These are phyloP conservation scores for Ormosia emarginata DNA, from an alignment of 306 rosid genomes.

Conservation along the genomic window DNA sequence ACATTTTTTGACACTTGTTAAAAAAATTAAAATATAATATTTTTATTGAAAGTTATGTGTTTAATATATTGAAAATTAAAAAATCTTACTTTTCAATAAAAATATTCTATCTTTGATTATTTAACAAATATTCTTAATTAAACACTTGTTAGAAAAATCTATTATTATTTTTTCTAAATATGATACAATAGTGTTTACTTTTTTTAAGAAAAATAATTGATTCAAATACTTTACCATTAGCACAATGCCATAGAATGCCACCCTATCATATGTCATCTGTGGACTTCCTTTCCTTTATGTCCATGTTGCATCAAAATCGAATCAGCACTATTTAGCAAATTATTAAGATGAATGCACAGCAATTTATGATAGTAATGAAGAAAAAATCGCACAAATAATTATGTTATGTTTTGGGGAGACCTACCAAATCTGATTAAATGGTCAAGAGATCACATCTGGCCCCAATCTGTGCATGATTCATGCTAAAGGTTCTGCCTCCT, in stretches of 20 bases:
- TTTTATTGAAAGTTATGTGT: too few species aligned
- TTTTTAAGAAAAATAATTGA: too few species aligned
- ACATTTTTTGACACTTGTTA: too few species aligned
- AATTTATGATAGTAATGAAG: not conserved
- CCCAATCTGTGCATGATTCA: not conserved
- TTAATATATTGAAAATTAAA: too few species aligned
- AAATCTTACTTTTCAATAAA: too few species aligned
- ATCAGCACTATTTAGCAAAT: not conserved
- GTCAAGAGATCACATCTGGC: not conserved
- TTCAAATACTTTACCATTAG: not conserved
- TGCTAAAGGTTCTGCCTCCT: not conserved
- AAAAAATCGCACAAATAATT: not conserved
- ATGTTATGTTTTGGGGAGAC: not conserved
- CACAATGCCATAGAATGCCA: not conserved
- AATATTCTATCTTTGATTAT: too few species aligned
- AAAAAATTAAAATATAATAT: too few species aligned
- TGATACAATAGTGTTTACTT: too few species aligned
- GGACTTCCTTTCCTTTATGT: not conserved
- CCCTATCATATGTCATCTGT: not conserved
- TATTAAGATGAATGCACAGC: not conserved
- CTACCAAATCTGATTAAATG: not conserved
- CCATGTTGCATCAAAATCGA: not conserved
- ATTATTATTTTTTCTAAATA: too few species aligned
- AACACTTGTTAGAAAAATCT: too few species aligned
- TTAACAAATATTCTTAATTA: too few species aligned